Base-by-base conservation (phyloP, 495 filamentous ascomycete species). In the Penicillium goetzii region DNA sequence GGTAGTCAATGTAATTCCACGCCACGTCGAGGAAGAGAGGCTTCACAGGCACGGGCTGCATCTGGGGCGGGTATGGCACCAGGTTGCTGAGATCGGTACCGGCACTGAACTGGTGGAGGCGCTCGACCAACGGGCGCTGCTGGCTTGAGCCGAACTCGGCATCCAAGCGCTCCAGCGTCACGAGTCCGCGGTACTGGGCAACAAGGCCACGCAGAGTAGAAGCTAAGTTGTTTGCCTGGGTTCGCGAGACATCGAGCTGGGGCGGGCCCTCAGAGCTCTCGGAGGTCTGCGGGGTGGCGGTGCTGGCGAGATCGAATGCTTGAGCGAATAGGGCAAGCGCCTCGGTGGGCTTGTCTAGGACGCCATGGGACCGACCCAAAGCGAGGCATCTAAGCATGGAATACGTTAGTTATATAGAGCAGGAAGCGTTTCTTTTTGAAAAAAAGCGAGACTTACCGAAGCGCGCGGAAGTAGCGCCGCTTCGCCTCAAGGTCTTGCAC, bases 1-100 rank as follows among this genome's bases (percentile, higher is more conserved):
- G 93, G 74, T 99, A 99, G 23, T 92, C 88, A 62, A 99, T 92
- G 72, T 97, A 99, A 74, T 98, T 99, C 90, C 92, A 98, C 17
- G 95, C 95, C 14, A 97, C 91, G 73, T 99, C 95, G 50, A 98
- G 84, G 82, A 97, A 98, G 17, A 99, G 75, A 17, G 95, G 96
- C 76, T 99, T 99, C 17, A 97, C 92, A 0, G 95, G 93, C 40
- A 97, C 85, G 0, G 91, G 85, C 59, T 91, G 85, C 58, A 97
- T 78, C 65, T 85, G 86, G 0, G 95, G 94, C 6, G 95, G 96
- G 72, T 92, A 97, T 0, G 85, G 83, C 19, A 97, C 95, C 33
- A 99, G 82, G 60, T 95, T 90, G 15, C 80, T 78, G 43, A 97
- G 83, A 70, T 96, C 87, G 2, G 91, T 80, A 25, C 82, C 81